A percentile compares a stretch with the other conserved stretches of the same genome.
Evolutionary conservation across 2,329 filamentous ascomycete species (phyloP).

Genomic region (Tolypocladium sp.): DNA sequence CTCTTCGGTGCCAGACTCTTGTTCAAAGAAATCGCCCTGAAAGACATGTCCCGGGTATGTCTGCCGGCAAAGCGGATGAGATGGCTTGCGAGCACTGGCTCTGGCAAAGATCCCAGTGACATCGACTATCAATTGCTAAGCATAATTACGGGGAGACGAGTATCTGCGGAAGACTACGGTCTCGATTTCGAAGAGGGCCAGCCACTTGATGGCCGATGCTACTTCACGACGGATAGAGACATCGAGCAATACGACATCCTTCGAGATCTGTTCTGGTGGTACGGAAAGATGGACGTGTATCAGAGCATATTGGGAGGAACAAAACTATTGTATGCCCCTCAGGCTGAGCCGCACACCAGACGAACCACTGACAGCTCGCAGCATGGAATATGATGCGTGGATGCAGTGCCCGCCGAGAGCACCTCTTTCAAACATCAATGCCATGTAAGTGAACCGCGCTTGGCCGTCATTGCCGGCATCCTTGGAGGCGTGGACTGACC

Average conservation of each 20-base stretch:
- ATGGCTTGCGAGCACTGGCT: slow-evolving; percentile 11
- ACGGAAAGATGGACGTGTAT: slow-evolving; percentile 85
- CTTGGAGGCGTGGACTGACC: slow-evolving; percentile 12
- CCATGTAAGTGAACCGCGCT: slow-evolving; percentile 42
- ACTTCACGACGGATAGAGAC: slow-evolving; percentile 45
- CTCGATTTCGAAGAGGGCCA: slow-evolving; percentile 20
- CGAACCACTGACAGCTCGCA: slow-evolving; percentile 25
- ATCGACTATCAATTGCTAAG: slow-evolving; percentile 32
- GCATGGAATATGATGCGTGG: slow-evolving; percentile 73
- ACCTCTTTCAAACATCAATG: slow-evolving; percentile 65
- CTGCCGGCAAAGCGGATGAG: slow-evolving; percentile 48
- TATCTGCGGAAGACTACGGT: slow-evolving; percentile 28
- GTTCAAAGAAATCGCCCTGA: slow-evolving; percentile 73
- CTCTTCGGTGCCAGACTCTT: slow-evolving; percentile 76
- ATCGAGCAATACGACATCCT: slow-evolving; percentile 73
- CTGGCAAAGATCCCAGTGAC: slow-evolving; percentile 22
- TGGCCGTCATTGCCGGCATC: background rate
- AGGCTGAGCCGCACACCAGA: too few species aligned
- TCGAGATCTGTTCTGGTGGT: slow-evolving; percentile 92
- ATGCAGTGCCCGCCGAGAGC: slow-evolving; percentile 81
- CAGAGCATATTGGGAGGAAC: slow-evolving; percentile 86
- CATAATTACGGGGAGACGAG: slow-evolving; percentile 28
- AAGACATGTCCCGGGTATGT: slow-evolving; percentile 61
- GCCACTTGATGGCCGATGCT: slow-evolving; percentile 11
- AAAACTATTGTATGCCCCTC: slow-evolving; percentile 62